Conservation (phyloP, 164 flowering plant species). For the Tetrastigma voinierianum region DNA sequence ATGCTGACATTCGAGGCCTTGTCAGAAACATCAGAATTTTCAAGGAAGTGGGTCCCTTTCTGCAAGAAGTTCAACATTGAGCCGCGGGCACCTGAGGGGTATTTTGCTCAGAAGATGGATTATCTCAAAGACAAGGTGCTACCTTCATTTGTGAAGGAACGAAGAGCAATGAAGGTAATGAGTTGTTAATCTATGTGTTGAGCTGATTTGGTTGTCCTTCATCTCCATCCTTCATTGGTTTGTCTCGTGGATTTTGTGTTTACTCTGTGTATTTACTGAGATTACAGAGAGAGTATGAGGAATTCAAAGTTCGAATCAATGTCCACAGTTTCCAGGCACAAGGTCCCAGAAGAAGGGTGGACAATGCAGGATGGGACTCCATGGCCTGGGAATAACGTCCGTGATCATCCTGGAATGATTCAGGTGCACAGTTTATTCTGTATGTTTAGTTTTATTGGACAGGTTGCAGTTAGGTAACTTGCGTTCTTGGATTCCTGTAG, state of each 20-base stretch:
- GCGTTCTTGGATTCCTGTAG: conserved; percentile 19
- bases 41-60: conserved; percentile 75
- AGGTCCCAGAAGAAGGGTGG: conserved; percentile 82
- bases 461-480: background rate
- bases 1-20: conserved; percentile 74
- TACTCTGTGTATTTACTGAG: conserved; percentile 4
- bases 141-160: conserved; percentile 66
- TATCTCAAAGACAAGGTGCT: conserved; percentile 61
- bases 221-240: background rate
- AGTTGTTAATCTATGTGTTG: background rate
- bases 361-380: conserved; percentile 79
- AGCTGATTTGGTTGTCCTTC: background rate
- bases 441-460: background rate
- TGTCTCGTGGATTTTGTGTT: background rate
- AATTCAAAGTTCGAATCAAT: conserved; percentile 72
- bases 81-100: conserved; percentile 73
- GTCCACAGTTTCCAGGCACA: conserved; percentile 70
- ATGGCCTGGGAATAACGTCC: conserved; percentile 78
- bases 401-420: conserved; percentile 90
- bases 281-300: conserved; percentile 75
- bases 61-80: conserved; percentile 69
- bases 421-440: conserved; percentile 35
- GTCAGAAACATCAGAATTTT: conserved; percentile 72
- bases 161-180: conserved; percentile 71
- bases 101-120: conserved; percentile 65